Conservation (phyloP, 495 filamentous ascomycete species). For the Tetracladium setigerum region DNA sequence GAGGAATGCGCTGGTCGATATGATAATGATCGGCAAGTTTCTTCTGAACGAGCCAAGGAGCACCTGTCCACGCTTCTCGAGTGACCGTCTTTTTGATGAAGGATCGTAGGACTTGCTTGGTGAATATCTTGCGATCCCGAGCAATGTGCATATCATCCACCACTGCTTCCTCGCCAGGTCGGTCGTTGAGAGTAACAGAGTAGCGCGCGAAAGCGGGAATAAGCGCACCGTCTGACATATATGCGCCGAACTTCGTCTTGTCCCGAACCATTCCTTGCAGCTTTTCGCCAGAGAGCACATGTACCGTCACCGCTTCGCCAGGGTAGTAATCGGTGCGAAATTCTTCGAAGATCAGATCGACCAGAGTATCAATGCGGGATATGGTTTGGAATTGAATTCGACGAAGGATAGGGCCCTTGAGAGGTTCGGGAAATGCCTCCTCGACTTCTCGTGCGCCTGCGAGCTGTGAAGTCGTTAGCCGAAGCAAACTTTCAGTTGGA, state of each 20-base stretch:
- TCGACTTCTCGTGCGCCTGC: conserved; percentile 85
- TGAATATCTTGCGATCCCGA: conserved; percentile 88
- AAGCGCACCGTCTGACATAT: conserved; percentile 53
- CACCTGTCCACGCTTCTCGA: conserved; percentile 85
- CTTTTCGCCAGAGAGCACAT: conserved; percentile 61
- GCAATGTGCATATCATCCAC: conserved; percentile 76
- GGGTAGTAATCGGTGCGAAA: conserved; percentile 94
- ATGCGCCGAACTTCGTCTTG: conserved; percentile 67
- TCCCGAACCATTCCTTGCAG: conserved; percentile 74
- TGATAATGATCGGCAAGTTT: conserved; percentile 76
- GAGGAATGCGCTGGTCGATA: conserved; percentile 77
- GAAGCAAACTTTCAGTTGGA: neutral
- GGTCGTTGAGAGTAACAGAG: conserved; percentile 64
- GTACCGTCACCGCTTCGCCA: conserved; percentile 74
- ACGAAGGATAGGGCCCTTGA: conserved; percentile 85
- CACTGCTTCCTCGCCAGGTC: conserved; percentile 64
- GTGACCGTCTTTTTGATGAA: conserved; percentile 94
- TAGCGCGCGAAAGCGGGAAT: conserved; percentile 68
- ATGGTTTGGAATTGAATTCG: conserved; percentile 87
- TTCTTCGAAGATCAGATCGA: conserved; percentile 57
- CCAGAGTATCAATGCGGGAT: conserved; percentile 85
- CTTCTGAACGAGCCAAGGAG: conserved; percentile 91
- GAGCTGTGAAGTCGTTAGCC: conserved; percentile 41
- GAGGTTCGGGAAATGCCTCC: conserved; percentile 78
- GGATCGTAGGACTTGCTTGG: conserved; percentile 85